Percentiles rank a stretch among this genome's conserved stretches.
Evolutionary conservation across 768 basidiomycete genomes (phyloP).

Genomic region (Amyloporia xantha): DNA sequence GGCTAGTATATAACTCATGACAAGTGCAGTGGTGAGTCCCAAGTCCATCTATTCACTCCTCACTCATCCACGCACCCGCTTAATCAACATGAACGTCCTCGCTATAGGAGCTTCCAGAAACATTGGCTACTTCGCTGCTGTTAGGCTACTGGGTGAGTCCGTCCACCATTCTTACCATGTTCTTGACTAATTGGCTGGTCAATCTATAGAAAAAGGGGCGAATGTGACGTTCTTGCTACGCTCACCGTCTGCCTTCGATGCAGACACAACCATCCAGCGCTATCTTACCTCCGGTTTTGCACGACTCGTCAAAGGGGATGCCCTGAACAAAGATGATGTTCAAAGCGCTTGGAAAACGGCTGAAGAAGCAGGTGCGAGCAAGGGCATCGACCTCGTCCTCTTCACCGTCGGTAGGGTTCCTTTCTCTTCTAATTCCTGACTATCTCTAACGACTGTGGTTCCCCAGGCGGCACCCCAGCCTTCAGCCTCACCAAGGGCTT

Average conservation of each 20-base stretch:
- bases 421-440: not conserved
- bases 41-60: no score
- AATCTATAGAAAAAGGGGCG: conserved; percentile 41
- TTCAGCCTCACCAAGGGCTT: conserved; percentile 45
- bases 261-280: conserved; percentile 44
- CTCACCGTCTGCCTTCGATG: conserved; percentile 43
- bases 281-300: conserved; percentile 47
- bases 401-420: conserved; percentile 54
- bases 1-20: no score
- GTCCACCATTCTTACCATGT: not conserved
- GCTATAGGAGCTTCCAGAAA: conserved; percentile 34
- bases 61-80: no score
- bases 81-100: conserved; percentile 25
- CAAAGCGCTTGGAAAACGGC: conserved; percentile 43
- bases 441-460: conserved; percentile 3
- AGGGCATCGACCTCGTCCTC: conserved; percentile 43
- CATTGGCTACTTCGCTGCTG: conserved; percentile 30
- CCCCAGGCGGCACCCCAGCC: conserved; percentile 38
- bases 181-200: not conserved
- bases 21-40: no score
- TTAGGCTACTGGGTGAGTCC: conserved; percentile 26
- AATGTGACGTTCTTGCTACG: conserved; percentile 62
- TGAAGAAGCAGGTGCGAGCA: conserved; percentile 14
- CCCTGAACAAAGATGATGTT: conserved; percentile 45
- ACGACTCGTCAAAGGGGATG: conserved; percentile 54